Conservation (phyloP, 140 eudicot species). For the Anethum foeniculum region DNA sequence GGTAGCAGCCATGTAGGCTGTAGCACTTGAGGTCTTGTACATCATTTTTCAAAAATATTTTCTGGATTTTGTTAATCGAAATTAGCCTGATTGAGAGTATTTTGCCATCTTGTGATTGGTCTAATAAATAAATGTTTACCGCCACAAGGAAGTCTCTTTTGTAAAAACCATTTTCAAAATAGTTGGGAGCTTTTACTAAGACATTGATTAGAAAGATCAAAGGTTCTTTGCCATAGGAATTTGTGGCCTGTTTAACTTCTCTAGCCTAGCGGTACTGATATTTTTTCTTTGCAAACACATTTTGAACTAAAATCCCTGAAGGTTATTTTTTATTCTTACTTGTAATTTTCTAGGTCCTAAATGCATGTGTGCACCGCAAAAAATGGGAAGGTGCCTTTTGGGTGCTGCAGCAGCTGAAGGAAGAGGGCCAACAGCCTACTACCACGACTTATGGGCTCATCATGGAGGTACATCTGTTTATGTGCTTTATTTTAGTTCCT, state of each 20-base stretch:
- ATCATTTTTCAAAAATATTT: not conserved
- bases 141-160: not conserved
- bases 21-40: not conserved
- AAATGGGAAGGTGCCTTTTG: conserved; percentile 89
- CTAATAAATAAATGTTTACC: not conserved
- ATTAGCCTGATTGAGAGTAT: not conserved
- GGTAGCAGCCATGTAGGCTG: not conserved
- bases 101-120: not conserved
- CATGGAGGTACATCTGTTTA: conserved; percentile 66
- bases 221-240: not conserved
- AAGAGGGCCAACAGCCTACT: conserved; percentile 56
- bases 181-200: not conserved
- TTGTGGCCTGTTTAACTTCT: not conserved
- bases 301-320: not conserved
- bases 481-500: not conserved
- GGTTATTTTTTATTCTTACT: not conserved
- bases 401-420: conserved; percentile 80
- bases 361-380: conserved; percentile 80
- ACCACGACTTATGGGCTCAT: conserved; percentile 82
- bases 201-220: not conserved
- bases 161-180: not conserved
- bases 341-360: conserved; percentile 50
- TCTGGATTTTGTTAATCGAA: not conserved
- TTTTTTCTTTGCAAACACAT: not conserved
- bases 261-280: not conserved